Percentiles rank a stretch among this genome's conserved stretches.
Conservation (phyloP, 768 basidiomycete genomes). For the Suillus sp. region DNA sequence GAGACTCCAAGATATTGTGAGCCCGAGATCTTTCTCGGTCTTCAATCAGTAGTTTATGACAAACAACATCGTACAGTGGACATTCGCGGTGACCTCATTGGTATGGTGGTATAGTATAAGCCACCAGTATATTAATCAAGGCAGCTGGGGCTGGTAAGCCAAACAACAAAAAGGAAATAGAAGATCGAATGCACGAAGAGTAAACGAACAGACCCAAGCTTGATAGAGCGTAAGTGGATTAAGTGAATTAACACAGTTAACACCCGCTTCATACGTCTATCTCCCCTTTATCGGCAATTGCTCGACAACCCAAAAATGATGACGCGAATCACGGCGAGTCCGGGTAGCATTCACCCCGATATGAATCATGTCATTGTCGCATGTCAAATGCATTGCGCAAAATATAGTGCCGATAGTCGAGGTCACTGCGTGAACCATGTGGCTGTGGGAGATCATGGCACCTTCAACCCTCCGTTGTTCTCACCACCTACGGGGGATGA, state of each 20-base stretch:
- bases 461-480: background rate
- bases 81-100: background rate
- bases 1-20: background rate
- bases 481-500: background rate
- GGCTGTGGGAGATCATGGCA: background rate
- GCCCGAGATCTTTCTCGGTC: background rate
- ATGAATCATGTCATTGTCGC: background rate
- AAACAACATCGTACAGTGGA: background rate
- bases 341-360: background rate
- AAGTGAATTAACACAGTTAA: constrained; percentile 1
- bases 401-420: background rate
- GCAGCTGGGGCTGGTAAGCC: background rate
- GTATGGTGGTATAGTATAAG: background rate
- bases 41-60: background rate
- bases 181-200: background rate
- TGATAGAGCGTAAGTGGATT: constrained; percentile 1
- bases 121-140: constrained; percentile 1
- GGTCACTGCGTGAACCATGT: background rate
- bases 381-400: constrained; percentile 8
- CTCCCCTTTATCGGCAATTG: constrained; percentile 8
- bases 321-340: constrained; percentile 5
- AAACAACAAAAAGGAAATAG: constrained; percentile 3
- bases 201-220: constrained; percentile 6
- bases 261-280: constrained; percentile 5
- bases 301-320: constrained; percentile 2